phyloP scores from a whole-genome alignment of 768 basidiomycete genomes.

The Lyophyllum decastes region DNA sequence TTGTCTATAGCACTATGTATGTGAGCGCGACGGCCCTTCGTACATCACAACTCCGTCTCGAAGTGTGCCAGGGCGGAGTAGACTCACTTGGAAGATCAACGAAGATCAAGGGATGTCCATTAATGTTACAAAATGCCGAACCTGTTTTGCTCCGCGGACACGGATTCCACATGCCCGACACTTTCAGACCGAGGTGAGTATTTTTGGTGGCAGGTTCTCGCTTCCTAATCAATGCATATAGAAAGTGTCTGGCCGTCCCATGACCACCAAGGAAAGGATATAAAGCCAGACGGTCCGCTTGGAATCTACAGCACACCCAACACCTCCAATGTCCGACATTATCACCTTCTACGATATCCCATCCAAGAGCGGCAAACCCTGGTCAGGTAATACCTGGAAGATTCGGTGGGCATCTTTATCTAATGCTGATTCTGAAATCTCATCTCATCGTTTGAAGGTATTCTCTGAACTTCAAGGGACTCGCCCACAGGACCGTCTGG shows the following conservation, averaged over 20 bases:
- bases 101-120: too few relatives aligned
- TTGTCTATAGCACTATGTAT: neutral
- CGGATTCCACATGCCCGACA: neutral
- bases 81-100: too few relatives aligned
- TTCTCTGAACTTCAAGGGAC: slow-evolving; percentile 27
- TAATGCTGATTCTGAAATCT: neutral
- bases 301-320: neutral
- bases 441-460: slow-evolving; percentile 11
- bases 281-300: neutral
- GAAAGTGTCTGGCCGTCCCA: neutral
- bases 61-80: too few relatives aligned
- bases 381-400: slow-evolving; percentile 51
- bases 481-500: slow-evolving; percentile 41
- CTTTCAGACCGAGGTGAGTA: neutral
- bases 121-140: neutral
- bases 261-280: neutral
- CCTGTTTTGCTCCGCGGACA: neutral
- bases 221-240: neutral
- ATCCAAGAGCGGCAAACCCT: slow-evolving; percentile 28
- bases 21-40: neutral
- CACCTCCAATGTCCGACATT: slow-evolving; percentile 18
- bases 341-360: slow-evolving; percentile 49
- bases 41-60: too few relatives aligned
- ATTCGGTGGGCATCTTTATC: slow-evolving; percentile 30
- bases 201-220: neutral